Conservation (phyloP, 192 early-diverging fungal genomes). For the Coemansia sp. region DNA sequence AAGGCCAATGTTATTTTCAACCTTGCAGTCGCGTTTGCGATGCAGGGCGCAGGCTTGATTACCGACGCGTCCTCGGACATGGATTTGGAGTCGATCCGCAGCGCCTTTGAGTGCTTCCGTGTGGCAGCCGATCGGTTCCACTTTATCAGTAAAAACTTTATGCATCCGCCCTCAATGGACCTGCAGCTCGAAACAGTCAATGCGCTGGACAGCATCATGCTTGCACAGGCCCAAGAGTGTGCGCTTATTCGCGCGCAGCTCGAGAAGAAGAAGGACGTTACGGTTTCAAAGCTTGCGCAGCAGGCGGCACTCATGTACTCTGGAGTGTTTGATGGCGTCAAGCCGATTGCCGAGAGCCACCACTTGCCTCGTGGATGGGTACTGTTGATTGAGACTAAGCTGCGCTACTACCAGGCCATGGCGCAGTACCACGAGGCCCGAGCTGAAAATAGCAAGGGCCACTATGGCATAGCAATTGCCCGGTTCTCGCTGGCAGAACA, state of each 20-base stretch:
- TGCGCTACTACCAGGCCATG: constrained; percentile 80
- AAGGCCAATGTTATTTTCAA: constrained; percentile 96
- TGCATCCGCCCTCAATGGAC: constrained; percentile 93
- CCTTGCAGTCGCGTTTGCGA: constrained; percentile 75
- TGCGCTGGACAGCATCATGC: constrained; percentile 78
- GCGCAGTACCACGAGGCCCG: constrained; percentile 84
- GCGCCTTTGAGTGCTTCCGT: constrained; percentile 88
- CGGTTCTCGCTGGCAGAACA: constrained; percentile 75
- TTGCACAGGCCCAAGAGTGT: constrained; percentile 94
- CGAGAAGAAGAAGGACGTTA: constrained; percentile 83
- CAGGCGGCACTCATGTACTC: constrained; percentile 75
- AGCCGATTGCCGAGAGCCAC: constrained; percentile 60
- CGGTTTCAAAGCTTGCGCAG: constrained; percentile 89
- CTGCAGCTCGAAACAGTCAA: constrained; percentile 88
- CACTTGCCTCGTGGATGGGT: constrained; percentile 83
- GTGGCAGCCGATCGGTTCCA: constrained; percentile 89
- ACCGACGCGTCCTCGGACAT: constrained; percentile 52
- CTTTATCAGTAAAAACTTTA: constrained; percentile 97
- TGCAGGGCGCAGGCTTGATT: constrained; percentile 43
- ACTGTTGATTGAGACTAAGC: constrained; percentile 83
- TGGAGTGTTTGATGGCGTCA: constrained; percentile 69
- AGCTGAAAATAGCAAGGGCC: constrained; percentile 69
- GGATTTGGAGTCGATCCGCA: constrained; percentile 63
- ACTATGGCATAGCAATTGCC: constrained; percentile 84
- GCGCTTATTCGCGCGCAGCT: constrained; percentile 80